Percentiles rank a stretch among this genome's conserved stretches.
These are phyloP conservation scores for Termitomyces sp. DNA, from an alignment of 768 basidiomycete genomes.

Conservation along the genomic window DNA sequence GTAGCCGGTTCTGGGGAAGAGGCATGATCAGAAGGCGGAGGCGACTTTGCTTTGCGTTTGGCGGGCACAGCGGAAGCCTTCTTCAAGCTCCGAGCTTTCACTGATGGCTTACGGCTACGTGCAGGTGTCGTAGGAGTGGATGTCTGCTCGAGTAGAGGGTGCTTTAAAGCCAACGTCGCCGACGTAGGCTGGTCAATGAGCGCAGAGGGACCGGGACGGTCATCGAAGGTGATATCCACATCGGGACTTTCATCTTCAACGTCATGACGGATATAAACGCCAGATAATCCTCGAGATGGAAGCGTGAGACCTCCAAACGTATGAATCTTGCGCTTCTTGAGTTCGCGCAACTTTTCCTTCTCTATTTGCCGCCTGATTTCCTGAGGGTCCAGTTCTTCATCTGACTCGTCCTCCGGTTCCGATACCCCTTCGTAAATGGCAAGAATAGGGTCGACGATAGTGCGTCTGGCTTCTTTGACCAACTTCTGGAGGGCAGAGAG, in stretches of 20 bases:
- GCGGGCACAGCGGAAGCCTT: not conserved
- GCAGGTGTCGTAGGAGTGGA: not conserved
- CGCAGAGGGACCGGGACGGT: not conserved
- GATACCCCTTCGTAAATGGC: conserved; percentile 31
- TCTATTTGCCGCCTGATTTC: conserved; percentile 43
- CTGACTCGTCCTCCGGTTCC: conserved; percentile 37
- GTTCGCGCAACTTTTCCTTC: conserved; percentile 51
- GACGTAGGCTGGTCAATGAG: not conserved
- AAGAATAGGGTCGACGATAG: conserved; percentile 51
- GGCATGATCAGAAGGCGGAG: not conserved
- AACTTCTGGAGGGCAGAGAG: conserved; percentile 21
- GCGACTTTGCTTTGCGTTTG: conserved; percentile 7
- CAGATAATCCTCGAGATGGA: conserved; percentile 26
- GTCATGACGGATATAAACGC: conserved; percentile 56
- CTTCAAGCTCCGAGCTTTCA: conserved; percentile 4
- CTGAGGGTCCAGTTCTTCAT: conserved; percentile 38
- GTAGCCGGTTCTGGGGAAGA: not conserved
- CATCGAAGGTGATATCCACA: conserved; percentile 49
- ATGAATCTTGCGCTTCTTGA: conserved; percentile 52
- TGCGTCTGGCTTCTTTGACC: conserved; percentile 36
- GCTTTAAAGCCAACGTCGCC: not conserved
- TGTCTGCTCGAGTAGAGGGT: not conserved
- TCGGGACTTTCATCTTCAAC: conserved; percentile 60
- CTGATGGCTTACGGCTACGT: conserved; percentile 7
- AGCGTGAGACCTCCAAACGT: conserved; percentile 32